Conservation (phyloP, 1,139 yeast genomes). For the Suhomyces ambrosiae region DNA sequence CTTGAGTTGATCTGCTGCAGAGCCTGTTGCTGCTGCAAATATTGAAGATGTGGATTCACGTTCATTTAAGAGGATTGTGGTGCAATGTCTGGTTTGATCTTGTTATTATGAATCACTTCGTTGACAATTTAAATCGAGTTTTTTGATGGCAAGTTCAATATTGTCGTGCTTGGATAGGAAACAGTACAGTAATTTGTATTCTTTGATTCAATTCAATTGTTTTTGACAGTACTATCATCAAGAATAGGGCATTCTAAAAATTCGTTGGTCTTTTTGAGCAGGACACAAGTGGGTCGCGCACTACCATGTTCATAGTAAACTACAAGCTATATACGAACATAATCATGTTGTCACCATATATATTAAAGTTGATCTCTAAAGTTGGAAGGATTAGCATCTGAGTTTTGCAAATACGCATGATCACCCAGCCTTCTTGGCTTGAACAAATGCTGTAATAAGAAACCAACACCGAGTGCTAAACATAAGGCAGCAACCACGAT, state of each 20-base stretch:
- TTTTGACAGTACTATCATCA: slow-evolving; percentile 1
- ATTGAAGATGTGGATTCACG: slow-evolving; percentile 49
- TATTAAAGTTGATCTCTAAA: slow-evolving; percentile 25
- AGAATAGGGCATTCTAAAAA: slow-evolving; percentile 5
- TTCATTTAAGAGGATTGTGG: slow-evolving; percentile 19
- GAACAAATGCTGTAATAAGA: slow-evolving; percentile 50
- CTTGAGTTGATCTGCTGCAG: slow-evolving; percentile 26
- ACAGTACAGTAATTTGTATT: background rate
- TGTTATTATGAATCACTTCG: too few species aligned
- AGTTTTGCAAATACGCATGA: slow-evolving; percentile 42
- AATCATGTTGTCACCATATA: too few species aligned
- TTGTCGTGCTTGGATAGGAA: background rate
- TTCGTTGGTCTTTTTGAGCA: slow-evolving; percentile 12
- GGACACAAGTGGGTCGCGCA: slow-evolving; percentile 6
- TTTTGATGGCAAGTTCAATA: background rate
- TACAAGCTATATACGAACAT: too few species aligned
- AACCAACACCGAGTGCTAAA: slow-evolving; percentile 48
- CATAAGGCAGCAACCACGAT: slow-evolving; percentile 62
- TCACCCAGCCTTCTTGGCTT: slow-evolving; percentile 50
- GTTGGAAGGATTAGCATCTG: slow-evolving; percentile 15
- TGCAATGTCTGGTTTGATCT: background rate
- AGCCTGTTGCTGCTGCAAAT: slow-evolving; percentile 42
- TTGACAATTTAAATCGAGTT: too few species aligned
- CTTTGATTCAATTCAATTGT: background rate
- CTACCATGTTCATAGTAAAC: background rate